A percentile compares a stretch with the other conserved stretches of the same genome.
phyloP scores from a whole-genome alignment of 106 monocot species.

The Dendrobium officinale region DNA sequence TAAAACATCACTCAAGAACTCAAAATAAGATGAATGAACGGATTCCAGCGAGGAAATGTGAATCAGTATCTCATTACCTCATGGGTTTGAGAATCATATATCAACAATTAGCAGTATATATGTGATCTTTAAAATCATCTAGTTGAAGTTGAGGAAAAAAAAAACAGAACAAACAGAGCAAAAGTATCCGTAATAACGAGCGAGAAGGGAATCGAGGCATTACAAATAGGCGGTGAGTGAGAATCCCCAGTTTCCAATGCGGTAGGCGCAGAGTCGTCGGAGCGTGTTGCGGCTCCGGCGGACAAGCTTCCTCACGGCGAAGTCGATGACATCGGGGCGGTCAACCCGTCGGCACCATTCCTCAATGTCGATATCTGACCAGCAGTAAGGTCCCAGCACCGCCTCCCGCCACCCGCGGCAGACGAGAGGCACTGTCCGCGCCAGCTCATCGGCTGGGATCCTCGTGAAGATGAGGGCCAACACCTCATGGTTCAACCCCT shows the following conservation, averaged over 20 bases:
- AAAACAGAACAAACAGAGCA: too few species aligned
- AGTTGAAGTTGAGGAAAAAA: too few species aligned
- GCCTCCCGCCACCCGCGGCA: slow-evolving; percentile 43
- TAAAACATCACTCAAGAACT: too few species aligned
- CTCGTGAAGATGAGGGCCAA: slow-evolving; percentile 21
- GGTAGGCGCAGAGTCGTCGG: slow-evolving; percentile 30
- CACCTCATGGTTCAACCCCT: slow-evolving; percentile 26
- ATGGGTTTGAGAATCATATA: too few species aligned
- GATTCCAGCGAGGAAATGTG: too few species aligned
- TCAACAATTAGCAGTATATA: too few species aligned
- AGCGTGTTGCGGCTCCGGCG: slow-evolving; percentile 18
- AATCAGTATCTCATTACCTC: background rate
- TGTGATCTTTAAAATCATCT: too few species aligned
- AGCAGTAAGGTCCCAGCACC: slow-evolving; percentile 29
- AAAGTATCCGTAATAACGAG: background rate
- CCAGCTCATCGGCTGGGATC: slow-evolving; percentile 18
- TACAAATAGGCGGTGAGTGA: background rate
- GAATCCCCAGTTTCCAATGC: slow-evolving; percentile 29
- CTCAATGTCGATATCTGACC: slow-evolving; percentile 32
- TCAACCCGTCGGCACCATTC: slow-evolving; percentile 39
- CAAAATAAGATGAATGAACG: too few species aligned
- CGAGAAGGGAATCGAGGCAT: background rate
- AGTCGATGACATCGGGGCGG: slow-evolving; percentile 23
- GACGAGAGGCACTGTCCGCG: slow-evolving; percentile 32
- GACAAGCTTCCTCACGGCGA: slow-evolving; percentile 22